These are phyloP conservation scores for Boletus vermiculosoides DNA, from an alignment of 768 basidiomycete genomes.

Conservation along the genomic window DNA sequence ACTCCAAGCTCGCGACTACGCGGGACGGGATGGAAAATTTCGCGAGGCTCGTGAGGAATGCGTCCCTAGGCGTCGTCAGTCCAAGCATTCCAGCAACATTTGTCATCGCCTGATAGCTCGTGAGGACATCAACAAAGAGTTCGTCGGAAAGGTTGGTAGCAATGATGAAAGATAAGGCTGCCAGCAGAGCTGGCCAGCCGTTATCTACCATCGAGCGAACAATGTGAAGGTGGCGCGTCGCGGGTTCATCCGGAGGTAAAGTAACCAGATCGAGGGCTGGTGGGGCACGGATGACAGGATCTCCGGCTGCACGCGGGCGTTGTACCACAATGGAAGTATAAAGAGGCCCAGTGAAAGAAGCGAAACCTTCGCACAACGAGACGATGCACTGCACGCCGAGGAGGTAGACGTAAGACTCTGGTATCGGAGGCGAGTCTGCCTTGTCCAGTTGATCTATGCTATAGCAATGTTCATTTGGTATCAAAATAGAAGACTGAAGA, in stretches of 20 bases:
- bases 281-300: conserved; percentile 66
- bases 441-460: conserved; percentile 99
- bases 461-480: neutral
- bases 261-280: conserved; percentile 64
- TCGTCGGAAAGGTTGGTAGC: conserved; percentile 90
- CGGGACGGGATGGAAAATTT: conserved; percentile 90
- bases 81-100: conserved; percentile 89
- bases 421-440: conserved; percentile 89
- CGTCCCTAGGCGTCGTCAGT: conserved; percentile 84
- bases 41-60: conserved; percentile 87
- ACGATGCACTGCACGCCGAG: conserved; percentile 86
- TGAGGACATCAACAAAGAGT: conserved; percentile 83
- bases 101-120: conserved; percentile 79
- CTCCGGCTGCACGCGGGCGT: conserved; percentile 58
- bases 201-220: conserved; percentile 79
- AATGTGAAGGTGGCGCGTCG: conserved; percentile 56
- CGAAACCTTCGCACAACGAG: conserved; percentile 84
- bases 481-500: neutral
- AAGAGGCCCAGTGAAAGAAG: conserved; percentile 69
- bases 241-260: conserved; percentile 51
- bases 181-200: conserved; percentile 91
- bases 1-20: conserved; percentile 82
- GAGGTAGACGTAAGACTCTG: conserved; percentile 92
- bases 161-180: conserved; percentile 86
- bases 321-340: conserved; percentile 72